Evolutionary conservation across 2,329 filamentous ascomycete species (phyloP), one percentile per base, ranked within the genome.

Genomic region (Cladosporium colombiae): DNA sequence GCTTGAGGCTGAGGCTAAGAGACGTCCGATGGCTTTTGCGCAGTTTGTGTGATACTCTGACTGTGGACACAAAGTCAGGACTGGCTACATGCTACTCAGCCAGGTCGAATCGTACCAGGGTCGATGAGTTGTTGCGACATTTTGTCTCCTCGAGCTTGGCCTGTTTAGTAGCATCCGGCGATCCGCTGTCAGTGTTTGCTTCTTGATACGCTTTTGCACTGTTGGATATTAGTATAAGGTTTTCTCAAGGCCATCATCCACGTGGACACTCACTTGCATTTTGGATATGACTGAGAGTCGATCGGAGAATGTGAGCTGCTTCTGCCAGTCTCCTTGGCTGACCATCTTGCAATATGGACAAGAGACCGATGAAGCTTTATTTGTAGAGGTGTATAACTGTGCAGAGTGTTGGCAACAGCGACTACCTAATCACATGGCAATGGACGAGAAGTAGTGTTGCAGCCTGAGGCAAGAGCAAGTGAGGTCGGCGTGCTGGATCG

Each of bases 91-190:
- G 53, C 66, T n/a, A 6, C 18, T 10, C 37, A 44, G 6, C 21
- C 18, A n/a, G 10, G 18, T 44, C 18, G 10, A 10, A n/a, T 57
- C 21, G 56, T 82, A 91, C 90, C 73, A 83, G 78, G 40, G 86
- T 87, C 27, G 78, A 71, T 13, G 88, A 86, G 50, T 79, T 78
- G 52, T 85, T 82, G 70, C 87, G 91, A 14, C 88, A 86, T 13
- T 84, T 82, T 55, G 85, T 85, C 77, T 96, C 93, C 49, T 88
- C 79, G 56, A 83, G 77, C 72, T 89, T 89, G 23, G 91, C 91
- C 68, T 85, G 80, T 37, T 81, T 78, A 64, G 82, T 83, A 33
- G 83, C 84, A 67, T 84, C 82, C 33, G 78, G 73, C 62, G 81
- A 77, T 13, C 78, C 78, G 31, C 81, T 78, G 3, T 78, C 76